Evolutionary conservation across 139 green algal species (phyloP), one percentile per base, ranked within the genome.

Genomic region (Pseudopediastrum boryanum): DNA sequence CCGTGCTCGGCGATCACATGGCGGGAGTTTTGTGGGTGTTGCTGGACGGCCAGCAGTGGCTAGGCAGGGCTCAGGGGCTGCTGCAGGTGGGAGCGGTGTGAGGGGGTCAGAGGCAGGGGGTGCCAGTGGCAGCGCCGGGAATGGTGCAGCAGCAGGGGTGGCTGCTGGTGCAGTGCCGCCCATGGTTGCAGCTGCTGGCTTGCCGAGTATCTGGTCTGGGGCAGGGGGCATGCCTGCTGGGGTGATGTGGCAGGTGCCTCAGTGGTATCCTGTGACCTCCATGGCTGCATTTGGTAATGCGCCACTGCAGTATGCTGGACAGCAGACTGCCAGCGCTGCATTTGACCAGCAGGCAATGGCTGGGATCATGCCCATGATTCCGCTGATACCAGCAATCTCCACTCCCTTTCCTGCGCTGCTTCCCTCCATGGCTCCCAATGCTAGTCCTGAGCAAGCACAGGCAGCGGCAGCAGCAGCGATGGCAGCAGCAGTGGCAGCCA

Each of bases 271-370:
- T 23, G 72, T 84, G 19, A 88, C 83, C 0, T 88, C 87, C 27
- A 91, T 91, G 86, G 85, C 83, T 35, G 36, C 87, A 8, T 92
- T 91, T 43, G 70, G 79, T 21, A 86, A 88, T 27, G 81, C 73
- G n/a, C 80, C 78, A 8, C 39, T 91, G 59, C 89, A 93, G 87
- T 93, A 91, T 71, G 89, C 89, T 42, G 87, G 85, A 4, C 87
- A 93, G 80, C 84, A 90, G 75, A 63, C 79, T 12, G 74, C 62
- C 74, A 33, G 8, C n/a, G n/a, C n/a, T n/a, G 43, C 0, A 35
- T 44, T 50, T 62, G 41, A 64, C 35, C 39, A n/a, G 31, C 42
- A 62, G n/a, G 70, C 61, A 4, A 50, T 79, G 23, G 75, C 75
- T 54, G 63, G 81, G 62, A 69, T 75, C 75, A 35, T 59, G 65